Conservation (phyloP, 148 eudicot species). For the Polygonum aviculare region DNA sequence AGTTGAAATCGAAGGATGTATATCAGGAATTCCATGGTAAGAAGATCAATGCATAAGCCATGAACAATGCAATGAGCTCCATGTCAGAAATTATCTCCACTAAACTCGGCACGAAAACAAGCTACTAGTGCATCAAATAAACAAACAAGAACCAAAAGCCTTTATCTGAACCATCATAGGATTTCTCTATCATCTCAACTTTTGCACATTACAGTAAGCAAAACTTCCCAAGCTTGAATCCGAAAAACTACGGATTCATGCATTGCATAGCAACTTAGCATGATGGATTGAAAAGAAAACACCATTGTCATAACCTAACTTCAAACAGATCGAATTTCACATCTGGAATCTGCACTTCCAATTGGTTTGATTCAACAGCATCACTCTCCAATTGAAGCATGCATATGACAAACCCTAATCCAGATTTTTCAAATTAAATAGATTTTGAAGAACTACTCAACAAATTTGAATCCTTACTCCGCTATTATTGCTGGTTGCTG, state of each 20-base stretch:
- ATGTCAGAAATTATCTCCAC: neutral
- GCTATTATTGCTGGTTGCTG: conserved; percentile 32
- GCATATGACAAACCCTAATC: too few relatives aligned
- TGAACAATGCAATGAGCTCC: neutral
- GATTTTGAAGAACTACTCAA: too few relatives aligned
- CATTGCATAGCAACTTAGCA: neutral
- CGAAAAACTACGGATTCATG: neutral
- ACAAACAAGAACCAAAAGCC: neutral
- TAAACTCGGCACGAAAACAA: neutral
- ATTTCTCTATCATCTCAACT: neutral
- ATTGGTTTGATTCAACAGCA: too few relatives aligned
- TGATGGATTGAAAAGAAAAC: neutral
- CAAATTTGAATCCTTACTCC: neutral
- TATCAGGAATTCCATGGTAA: neutral
- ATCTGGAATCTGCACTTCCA: neutral
- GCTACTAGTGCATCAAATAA: neutral
- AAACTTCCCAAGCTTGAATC: too few relatives aligned
- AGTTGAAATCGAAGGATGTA: neutral
- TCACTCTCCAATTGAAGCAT: too few relatives aligned
- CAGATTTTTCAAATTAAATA: too few relatives aligned
- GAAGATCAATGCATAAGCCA: neutral
- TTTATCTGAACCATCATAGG: neutral
- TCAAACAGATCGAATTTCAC: neutral
- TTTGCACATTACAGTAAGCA: neutral
- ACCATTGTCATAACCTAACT: neutral